Percentiles rank a stretch among this genome's conserved stretches.
Evolutionary conservation across 495 filamentous ascomycete genomes (phyloP).

Genomic region (Aspergillus avenaceus): DNA sequence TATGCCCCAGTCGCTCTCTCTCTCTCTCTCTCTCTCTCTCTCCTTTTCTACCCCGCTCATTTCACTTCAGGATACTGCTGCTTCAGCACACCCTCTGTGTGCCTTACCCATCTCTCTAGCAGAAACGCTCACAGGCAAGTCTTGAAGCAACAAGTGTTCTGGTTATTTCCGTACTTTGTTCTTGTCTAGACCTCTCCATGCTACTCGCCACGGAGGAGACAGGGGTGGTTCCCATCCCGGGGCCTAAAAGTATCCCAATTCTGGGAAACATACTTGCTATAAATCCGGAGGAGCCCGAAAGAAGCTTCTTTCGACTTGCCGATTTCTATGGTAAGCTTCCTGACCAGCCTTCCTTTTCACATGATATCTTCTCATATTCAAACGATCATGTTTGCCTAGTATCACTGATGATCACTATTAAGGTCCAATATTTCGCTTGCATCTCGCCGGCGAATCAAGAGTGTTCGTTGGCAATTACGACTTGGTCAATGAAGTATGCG

Average conservation of each 20-base stretch:
- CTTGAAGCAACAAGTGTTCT: too few species aligned
- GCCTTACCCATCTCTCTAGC: too few species aligned
- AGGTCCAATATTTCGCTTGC: conserved; percentile 55
- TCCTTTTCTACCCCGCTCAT: too few species aligned
- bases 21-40: too few species aligned
- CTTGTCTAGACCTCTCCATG: too few species aligned
- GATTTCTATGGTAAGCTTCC: conserved; percentile 54
- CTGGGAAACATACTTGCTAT: conserved; percentile 64
- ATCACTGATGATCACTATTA: neutral
- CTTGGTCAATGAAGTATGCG: conserved; percentile 60
- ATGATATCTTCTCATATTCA: too few species aligned
- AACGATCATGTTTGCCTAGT: too few species aligned
- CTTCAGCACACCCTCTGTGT: too few species aligned
- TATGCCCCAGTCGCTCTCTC: too few species aligned
- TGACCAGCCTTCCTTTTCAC: neutral
- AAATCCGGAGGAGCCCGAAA: conserved; percentile 47
- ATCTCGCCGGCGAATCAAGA: conserved; percentile 19
- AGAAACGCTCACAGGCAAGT: too few species aligned
- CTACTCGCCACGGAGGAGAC: conserved; percentile 14
- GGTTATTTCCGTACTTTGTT: too few species aligned
- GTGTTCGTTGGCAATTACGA: conserved; percentile 47
- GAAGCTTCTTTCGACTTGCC: conserved; percentile 50
- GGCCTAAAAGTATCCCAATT: conserved; percentile 58
- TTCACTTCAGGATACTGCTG: too few species aligned
- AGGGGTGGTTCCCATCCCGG: conserved; percentile 46